Percentiles rank a stretch among this genome's conserved stretches.
These are phyloP conservation scores for Coprinellus micaceus DNA, from an alignment of 768 basidiomycete genomes.

Conservation along the genomic window DNA sequence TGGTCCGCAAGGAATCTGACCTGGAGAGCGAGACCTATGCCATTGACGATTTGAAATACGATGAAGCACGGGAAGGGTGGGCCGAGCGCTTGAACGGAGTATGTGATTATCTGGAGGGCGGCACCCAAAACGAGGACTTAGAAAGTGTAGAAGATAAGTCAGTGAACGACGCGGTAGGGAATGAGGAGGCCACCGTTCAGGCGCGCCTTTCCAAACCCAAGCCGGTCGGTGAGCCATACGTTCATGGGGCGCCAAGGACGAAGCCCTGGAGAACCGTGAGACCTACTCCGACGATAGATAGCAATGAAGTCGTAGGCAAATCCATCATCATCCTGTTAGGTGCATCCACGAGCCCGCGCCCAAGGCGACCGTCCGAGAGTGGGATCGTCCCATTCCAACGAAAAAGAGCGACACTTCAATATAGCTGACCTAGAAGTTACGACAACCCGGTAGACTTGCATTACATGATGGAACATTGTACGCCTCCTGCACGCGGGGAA, in stretches of 20 bases:
- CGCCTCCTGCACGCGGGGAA: too few relatives aligned
- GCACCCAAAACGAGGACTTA: conserved; percentile 40
- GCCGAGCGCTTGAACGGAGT: conserved; percentile 48
- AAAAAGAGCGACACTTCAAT: conserved; percentile 61
- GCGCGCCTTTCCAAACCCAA: conserved; percentile 43
- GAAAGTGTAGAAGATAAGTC: too few relatives aligned
- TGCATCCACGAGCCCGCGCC: too few relatives aligned
- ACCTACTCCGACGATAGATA: background rate
- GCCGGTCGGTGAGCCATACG: conserved; percentile 32
- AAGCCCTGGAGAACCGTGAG: conserved; percentile 30
- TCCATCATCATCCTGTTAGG: too few relatives aligned
- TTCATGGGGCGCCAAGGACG: conserved; percentile 36
- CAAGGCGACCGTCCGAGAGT: too few relatives aligned
- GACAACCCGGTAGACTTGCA: too few relatives aligned
- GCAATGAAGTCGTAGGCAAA: conserved; percentile 7
- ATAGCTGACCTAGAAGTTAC: conserved; percentile 46
- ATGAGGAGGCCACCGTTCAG: too few relatives aligned
- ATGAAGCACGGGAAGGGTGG: conserved; percentile 66
- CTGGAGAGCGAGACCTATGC: conserved; percentile 40
- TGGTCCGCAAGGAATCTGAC: too few relatives aligned
- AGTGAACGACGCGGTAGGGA: background rate
- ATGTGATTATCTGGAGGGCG: conserved; percentile 49
- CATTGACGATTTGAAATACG: conserved; percentile 41
- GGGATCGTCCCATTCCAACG: conserved; percentile 34
- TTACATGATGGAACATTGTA: too few relatives aligned